phyloP scores from a whole-genome alignment of 768 basidiomycete species.

The Lactarius trivialis region DNA sequence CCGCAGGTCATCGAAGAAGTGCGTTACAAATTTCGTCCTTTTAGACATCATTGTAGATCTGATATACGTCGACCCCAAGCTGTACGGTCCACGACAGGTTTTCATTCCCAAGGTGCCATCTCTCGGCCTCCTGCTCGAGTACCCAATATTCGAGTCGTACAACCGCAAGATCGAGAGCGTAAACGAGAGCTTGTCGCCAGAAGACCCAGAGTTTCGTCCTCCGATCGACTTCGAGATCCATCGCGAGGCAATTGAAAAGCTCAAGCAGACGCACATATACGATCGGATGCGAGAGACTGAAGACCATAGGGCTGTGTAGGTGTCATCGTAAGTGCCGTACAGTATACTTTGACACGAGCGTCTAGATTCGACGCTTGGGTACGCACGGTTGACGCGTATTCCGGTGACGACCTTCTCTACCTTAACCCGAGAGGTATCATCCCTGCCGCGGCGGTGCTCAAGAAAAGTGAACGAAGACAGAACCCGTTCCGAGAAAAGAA shows the following conservation, averaged over 20 bases:
- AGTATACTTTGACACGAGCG: not conserved
- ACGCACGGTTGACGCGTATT: conserved; percentile 64
- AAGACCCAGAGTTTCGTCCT: conserved; percentile 59
- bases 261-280: conserved; percentile 86
- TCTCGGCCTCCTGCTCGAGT: conserved; percentile 85
- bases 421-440: conserved; percentile 74
- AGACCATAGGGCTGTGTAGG: conserved; percentile 69
- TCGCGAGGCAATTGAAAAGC: conserved; percentile 61
- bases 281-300: conserved; percentile 82
- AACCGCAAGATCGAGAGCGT: conserved; percentile 48
- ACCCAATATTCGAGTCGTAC: conserved; percentile 76
- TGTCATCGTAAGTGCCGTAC: conserved; percentile 17
- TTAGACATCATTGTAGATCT: not conserved
- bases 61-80: conserved; percentile 33
- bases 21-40: not conserved
- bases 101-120: conserved; percentile 95
- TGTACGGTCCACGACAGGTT: conserved; percentile 71
- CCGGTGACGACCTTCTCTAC: conserved; percentile 71
- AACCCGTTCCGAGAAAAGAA: conserved; percentile 65
- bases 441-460: conserved; percentile 61
- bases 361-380: conserved; percentile 82
- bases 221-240: conserved; percentile 67
- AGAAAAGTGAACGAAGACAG: conserved; percentile 47
- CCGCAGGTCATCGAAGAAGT: conserved; percentile 70
- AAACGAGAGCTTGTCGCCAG: conserved; percentile 46